Base-by-base conservation (phyloP, 352 stramenopile species). In the Phytophthora podocarpi region DNA sequence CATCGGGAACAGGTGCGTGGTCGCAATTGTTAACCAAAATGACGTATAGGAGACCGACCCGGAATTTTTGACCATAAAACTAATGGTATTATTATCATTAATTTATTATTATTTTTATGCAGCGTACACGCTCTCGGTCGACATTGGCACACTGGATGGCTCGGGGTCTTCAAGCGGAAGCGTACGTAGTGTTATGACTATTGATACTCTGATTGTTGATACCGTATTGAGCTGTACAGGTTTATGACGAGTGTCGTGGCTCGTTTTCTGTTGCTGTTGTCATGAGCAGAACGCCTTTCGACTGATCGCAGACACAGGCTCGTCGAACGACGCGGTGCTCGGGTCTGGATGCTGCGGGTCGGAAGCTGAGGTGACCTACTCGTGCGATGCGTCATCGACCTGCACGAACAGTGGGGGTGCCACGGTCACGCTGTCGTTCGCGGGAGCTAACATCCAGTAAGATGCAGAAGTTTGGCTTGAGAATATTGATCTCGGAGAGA, bases 281-380 rank as follows among this genome's bases (percentile, higher is more conserved):
- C n/a, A n/a, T 42, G 30, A 20, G 27, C 26, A 91, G 83, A 89
- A 89, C n/a, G 74, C 72, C 4, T 95, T 91, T 47, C 75, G 76
- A 36, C 48, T 95, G 12, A 89, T 95, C 34, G 78, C 82, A 40
- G 86, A 95, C 68, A 95, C 86, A 0, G 86, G 86, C 2, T 95
- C 86, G n/a, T 90, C 84, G 9, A 95, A 93, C 39, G 78, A 88
- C 30, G 86, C 86, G 1, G 72, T 93, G 26, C 71, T 93, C 5
- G 79, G 83, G 15, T 20, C 67, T 8, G 68, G 67, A 31, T 95
- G 86, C 67, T 95, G 86, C 34, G 80, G 69, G 0, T 56, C 49
- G 1, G 59, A 67, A 18, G 75, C 76, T 5, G 35, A 76, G 1
- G 67, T 78, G 16, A 85, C 77, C n/a, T 95, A 86, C 64, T 80